Base-by-base conservation (phyloP, 306 rosid genomes). In the barrel medic (Medicago truncatula) region DNA sequence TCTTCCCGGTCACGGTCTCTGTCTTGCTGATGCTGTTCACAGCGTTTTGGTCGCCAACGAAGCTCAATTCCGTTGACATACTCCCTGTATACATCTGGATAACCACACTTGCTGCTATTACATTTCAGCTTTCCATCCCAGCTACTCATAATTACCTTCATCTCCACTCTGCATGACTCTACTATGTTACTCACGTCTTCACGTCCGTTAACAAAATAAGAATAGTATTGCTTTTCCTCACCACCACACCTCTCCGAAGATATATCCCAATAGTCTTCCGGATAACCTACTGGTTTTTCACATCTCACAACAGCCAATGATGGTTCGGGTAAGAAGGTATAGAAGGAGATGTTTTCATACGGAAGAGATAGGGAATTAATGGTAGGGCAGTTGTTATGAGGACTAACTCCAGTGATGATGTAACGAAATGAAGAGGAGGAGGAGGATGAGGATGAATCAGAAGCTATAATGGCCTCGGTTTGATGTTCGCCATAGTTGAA, bases 271-370 rank as follows among this genome's bases (percentile, higher is more conserved):
- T 65, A 65, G 6, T 1, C 7, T 34, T 5, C 5, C 5, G 8
- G 0, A 46, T 68, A 18, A 21, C 14, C 14, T 8, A 68, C 73
- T 5, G 57, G 58, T 3, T 23, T 68, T 23, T 25, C 12, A 3
- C 73, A 68, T 43, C 71, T 67, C 18, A 67, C 5, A 43, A 43
- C 36, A 1, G 11, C 38, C 1, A 34, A 34, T 34, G 38, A 34
- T 28, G 31, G 31, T 3, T 28, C 1, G 28, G 2, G 1, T 25
- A 2, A 25, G 36, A 31, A 31, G 38, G 21, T 15, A 9, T 16
- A 8, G 71, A 67, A 67, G 71, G 71, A 10, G 44, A 13, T 10
- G 44, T 67, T 41, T 21, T 71, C 76, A 11, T 53, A 36, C 2
- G 64, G 49, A 9, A 53, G 4, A 25, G 75, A 70, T 6, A 2